A percentile compares a stretch with the other conserved stretches of the same genome.
phyloP scores from a whole-genome alignment of 1,284 basidiomycete genomes.

The Ganoderma sinense region DNA sequence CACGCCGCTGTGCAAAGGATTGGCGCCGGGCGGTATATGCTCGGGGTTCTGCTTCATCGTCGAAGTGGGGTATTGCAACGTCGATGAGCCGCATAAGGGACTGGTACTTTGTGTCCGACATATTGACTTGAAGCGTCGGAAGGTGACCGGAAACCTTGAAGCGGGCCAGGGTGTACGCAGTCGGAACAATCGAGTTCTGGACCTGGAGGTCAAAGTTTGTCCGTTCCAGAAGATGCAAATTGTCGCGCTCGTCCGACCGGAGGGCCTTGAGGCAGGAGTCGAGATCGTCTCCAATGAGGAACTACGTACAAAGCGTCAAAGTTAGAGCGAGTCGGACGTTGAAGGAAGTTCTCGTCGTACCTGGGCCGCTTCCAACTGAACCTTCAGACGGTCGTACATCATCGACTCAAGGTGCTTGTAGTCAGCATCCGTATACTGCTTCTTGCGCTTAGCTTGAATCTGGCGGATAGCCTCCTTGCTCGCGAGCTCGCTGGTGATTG shows the following conservation, averaged over 20 bases:
- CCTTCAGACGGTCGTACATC: constrained; percentile 95
- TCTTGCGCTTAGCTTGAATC: constrained; percentile 87
- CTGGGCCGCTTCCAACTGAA: constrained; percentile 92
- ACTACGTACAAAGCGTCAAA: constrained; percentile 53
- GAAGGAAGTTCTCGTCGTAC: constrained; percentile 48
- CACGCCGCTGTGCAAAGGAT: constrained; percentile 18
- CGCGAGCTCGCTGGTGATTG: constrained; percentile 90
- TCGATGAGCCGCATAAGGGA: constrained; percentile 94
- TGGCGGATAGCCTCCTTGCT: constrained; percentile 85
- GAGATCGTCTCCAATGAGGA: constrained; percentile 90
- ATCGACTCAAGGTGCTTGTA: constrained; percentile 89
- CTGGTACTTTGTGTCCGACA: constrained; percentile 97
- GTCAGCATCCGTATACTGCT: constrained; percentile 91
- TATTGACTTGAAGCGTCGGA: constrained; percentile 90
- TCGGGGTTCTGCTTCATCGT: constrained; percentile 40
- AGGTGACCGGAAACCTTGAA: constrained; percentile 95
- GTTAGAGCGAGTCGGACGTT: neutral
- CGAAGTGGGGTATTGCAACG: constrained; percentile 89
- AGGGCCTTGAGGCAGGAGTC: constrained; percentile 85
- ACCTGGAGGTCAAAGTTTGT: constrained; percentile 93
- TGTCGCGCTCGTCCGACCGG: constrained; percentile 60
- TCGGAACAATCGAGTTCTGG: constrained; percentile 94
- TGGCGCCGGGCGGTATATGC: constrained; percentile 29
- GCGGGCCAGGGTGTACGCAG: constrained; percentile 84
- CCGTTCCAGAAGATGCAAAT: constrained; percentile 91